These are phyloP conservation scores for Exserohilum turcica DNA, from an alignment of 2,329 filamentous ascomycete genomes.

Conservation along the genomic window DNA sequence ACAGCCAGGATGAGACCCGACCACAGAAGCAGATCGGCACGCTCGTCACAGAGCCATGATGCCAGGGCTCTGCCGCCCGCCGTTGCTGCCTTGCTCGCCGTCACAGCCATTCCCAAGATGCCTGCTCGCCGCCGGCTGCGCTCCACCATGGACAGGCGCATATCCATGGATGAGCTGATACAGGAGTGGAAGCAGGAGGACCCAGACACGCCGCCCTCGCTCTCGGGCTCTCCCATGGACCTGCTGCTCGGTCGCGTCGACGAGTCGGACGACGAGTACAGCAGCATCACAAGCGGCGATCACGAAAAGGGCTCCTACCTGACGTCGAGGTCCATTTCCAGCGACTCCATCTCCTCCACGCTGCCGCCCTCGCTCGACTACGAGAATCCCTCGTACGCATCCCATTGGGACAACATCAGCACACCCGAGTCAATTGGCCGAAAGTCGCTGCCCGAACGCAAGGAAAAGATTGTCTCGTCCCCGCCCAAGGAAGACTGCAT, in stretches of 20 bases:
- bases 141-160: constrained; percentile 49
- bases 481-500: constrained; percentile 59
- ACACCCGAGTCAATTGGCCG: constrained; percentile 42
- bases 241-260: constrained; percentile 62
- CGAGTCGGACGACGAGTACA: constrained; percentile 48
- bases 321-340: constrained; percentile 58
- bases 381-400: constrained; percentile 55
- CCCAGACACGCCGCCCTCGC: constrained; percentile 44
- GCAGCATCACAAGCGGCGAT: constrained; percentile 53
- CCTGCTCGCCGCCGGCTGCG: constrained; percentile 48
- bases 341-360: constrained; percentile 60
- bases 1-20: constrained; percentile 40
- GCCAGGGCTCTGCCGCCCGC: constrained; percentile 58
- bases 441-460: constrained; percentile 45
- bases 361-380: constrained; percentile 50
- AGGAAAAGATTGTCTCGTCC: constrained; percentile 54
- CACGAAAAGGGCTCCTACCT: constrained; percentile 47
- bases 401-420: constrained; percentile 46
- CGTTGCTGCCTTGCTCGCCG: constrained; percentile 62
- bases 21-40: constrained; percentile 35
- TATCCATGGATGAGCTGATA: constrained; percentile 63
- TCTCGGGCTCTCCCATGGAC: constrained; percentile 57
- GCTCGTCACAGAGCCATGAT: constrained; percentile 44
- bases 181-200: constrained; percentile 60
- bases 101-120: constrained; percentile 64